Conservation (phyloP, 495 filamentous ascomycete genomes). For the Pseudotulostoma volvatum region DNA sequence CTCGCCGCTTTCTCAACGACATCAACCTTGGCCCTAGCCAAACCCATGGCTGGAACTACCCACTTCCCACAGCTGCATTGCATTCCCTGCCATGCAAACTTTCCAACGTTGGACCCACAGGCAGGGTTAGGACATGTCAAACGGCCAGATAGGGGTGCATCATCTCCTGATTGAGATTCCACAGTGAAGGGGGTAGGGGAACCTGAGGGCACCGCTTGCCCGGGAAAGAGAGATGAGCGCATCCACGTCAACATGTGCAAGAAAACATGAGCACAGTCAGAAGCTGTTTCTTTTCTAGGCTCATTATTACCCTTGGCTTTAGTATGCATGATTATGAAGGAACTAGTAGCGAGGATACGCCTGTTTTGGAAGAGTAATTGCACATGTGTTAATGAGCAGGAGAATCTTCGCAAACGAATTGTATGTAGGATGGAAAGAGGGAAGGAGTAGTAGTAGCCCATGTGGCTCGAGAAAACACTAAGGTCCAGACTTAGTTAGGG, state of each 20-base stretch:
- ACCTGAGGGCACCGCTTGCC: slow-evolving; percentile 3
- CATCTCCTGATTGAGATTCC: slow-evolving; percentile 26
- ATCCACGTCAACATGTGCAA: slow-evolving; percentile 89
- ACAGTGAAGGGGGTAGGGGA: slow-evolving; percentile 1
- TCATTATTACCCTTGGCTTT: slow-evolving; percentile 9
- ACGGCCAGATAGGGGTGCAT: slow-evolving; percentile 62
- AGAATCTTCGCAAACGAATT: too few species aligned
- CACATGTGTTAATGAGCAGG: too few species aligned
- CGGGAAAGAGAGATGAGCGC: slow-evolving; percentile 49
- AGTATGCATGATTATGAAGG: slow-evolving; percentile 42
- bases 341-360: slow-evolving; percentile 44
- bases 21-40: slow-evolving; percentile 70
- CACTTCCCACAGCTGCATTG: slow-evolving; percentile 82
- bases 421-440: too few species aligned
- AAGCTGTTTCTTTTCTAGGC: slow-evolving; percentile 5
- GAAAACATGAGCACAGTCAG: slow-evolving; percentile 72
- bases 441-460: too few species aligned
- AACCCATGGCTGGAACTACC: slow-evolving; percentile 78
- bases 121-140: slow-evolving; percentile 64
- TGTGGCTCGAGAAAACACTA: too few species aligned
- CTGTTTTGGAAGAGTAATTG: slow-evolving; percentile 22
- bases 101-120: slow-evolving; percentile 66
- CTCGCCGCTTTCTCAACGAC: slow-evolving; percentile 17
- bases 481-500: too few species aligned
- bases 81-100: slow-evolving; percentile 92